Percentiles rank a stretch among this genome's conserved stretches.
Evolutionary conservation across 768 basidiomycete genomes (phyloP).

Genomic region (Boletus huronensis): DNA sequence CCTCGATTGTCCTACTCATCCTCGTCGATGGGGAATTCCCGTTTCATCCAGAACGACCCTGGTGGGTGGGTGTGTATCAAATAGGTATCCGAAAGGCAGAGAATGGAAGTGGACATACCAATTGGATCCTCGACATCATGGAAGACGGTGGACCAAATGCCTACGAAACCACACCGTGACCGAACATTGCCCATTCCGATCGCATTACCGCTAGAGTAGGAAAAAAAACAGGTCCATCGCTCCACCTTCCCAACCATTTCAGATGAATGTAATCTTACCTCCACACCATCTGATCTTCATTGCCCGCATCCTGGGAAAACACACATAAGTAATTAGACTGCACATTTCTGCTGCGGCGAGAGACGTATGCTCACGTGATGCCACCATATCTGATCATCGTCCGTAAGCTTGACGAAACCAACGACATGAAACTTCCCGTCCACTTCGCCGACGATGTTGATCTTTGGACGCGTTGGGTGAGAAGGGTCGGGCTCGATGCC

Average conservation of each 20-base stretch:
- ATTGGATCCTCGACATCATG: slow-evolving; percentile 48
- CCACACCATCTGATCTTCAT: slow-evolving; percentile 53
- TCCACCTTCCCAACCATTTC: neutral
- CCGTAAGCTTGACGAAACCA: slow-evolving; percentile 54
- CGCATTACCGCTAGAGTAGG: slow-evolving; percentile 47
- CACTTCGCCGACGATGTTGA: slow-evolving; percentile 53
- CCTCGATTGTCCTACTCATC: slow-evolving; percentile 13
- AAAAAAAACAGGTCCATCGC: neutral
- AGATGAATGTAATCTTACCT: slow-evolving; percentile 36
- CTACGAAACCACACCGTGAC: slow-evolving; percentile 58
- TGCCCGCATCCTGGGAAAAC: slow-evolving; percentile 45
- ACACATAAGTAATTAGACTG: slow-evolving; percentile 5
- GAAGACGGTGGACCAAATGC: slow-evolving; percentile 46
- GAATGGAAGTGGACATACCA: slow-evolving; percentile 29
- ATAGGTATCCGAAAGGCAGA: neutral
- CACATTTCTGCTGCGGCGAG: neutral
- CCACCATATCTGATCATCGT: slow-evolving; percentile 58
- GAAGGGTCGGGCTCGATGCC: slow-evolving; percentile 41
- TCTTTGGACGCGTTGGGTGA: slow-evolving; percentile 49
- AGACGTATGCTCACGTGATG: slow-evolving; percentile 49
- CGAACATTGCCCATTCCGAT: slow-evolving; percentile 59
- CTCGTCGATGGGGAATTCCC: slow-evolving; percentile 21
- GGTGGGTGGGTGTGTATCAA: neutral
- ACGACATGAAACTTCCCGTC: slow-evolving; percentile 46
- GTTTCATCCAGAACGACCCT: slow-evolving; percentile 32